Conservation (phyloP, 139 green algal genomes). For the Tetraselmis chui region DNA sequence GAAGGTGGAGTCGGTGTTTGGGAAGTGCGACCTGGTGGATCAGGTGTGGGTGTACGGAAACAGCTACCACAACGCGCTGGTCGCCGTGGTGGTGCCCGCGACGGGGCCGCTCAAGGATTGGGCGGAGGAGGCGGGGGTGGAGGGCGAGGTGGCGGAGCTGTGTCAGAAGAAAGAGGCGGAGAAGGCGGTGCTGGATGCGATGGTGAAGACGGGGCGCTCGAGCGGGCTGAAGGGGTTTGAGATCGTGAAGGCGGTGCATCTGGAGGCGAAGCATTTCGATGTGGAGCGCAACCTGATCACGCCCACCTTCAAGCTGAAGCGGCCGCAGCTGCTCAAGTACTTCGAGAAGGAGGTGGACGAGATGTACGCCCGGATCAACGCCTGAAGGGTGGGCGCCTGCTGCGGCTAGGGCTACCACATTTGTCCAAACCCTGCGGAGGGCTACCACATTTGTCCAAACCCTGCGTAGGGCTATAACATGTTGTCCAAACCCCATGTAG, state of each 20-base stretch:
- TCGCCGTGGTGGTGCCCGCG: conserved; percentile 82
- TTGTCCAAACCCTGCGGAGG: no score
- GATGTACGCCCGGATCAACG: conserved; percentile 45
- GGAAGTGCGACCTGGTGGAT: conserved; percentile 61
- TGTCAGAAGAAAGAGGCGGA: conserved; percentile 21
- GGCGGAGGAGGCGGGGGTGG: conserved; percentile 39
- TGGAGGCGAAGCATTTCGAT: conserved; percentile 28
- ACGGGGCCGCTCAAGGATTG: conserved; percentile 40
- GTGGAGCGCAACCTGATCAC: conserved; percentile 83
- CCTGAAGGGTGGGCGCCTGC: neutral
- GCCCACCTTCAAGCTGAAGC: conserved; percentile 92
- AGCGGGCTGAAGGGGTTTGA: conserved; percentile 47
- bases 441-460: no score
- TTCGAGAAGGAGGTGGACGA: conserved; percentile 55
- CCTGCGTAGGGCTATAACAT: no score
- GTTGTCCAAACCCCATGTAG: no score
- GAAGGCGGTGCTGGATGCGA: conserved; percentile 34
- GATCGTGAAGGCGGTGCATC: conserved; percentile 49
- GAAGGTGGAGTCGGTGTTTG: conserved; percentile 80
- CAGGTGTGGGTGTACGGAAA: conserved; percentile 87
- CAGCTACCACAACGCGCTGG: conserved; percentile 51
- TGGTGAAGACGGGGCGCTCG: conserved; percentile 38
- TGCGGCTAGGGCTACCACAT: no score
- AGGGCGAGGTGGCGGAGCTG: conserved; percentile 22
- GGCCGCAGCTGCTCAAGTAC: conserved; percentile 59